Base-by-base conservation (phyloP, 495 filamentous ascomycete genomes). In the Penicillium fimorum region DNA sequence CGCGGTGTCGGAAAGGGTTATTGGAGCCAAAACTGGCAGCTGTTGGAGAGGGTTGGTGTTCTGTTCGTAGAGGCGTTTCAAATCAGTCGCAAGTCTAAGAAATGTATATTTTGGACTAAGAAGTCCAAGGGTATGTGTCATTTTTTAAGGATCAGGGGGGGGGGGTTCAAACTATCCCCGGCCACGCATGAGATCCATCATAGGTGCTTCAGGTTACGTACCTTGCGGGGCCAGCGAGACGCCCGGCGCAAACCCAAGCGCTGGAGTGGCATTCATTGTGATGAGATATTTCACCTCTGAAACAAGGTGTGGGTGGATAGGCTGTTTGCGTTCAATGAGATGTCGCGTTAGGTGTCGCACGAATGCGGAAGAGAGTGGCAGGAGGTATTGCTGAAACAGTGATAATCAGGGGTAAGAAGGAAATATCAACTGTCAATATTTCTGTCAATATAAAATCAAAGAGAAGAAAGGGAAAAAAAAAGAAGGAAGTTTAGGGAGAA, bases 1-100 rank as follows among this genome's bases (percentile, higher is more conserved):
- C 86, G 61, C 89, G 88, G 72, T 96, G 96, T 77, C 94, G 87
- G 70, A 98, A 98, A n/a, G 94, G 94, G 66, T 98, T 98, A 80
- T 97, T 97, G 59, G 94, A 97, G 56, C 85, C 82, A 66, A 94
- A 81, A 66, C 85, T 87, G 69, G 85, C 74, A 13, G 79, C 70
- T 45, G 77, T 79, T 35, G 82, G 70, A 48, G 82, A 77, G 3
- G 64, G 47, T 44, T 72, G 65, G 56, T 58, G 62, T 15, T 65
- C 67, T 57, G 27, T 37, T 50, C 15, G 27, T 63, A 38, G 24
- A 52, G 38, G 50, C 5, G 18, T 38, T 56, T 56, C 57, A 54
- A 30, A 50, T 63, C 44, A 62, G 52, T 44, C 38, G 43, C 25
- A 11, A 4, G 27, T 49, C 55, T 50, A 47, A 37, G 42, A 18